Conservation (phyloP, 495 filamentous ascomycete species). For the Neurospora cerealis region DNA sequence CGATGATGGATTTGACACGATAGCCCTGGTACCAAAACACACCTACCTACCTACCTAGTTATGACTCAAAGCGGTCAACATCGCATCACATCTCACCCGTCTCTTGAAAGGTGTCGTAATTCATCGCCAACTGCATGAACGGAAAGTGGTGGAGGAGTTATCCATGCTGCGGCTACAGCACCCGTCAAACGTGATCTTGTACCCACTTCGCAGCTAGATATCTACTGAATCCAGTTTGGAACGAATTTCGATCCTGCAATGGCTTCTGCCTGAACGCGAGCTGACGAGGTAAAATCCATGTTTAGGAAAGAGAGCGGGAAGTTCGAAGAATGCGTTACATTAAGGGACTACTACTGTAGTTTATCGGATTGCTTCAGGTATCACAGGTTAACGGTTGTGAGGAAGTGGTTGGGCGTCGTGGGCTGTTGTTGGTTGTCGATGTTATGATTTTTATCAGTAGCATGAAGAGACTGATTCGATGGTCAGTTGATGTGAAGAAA, state of each 20-base stretch:
- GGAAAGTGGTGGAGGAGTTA: neutral
- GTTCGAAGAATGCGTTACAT: neutral
- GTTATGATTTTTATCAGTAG: neutral
- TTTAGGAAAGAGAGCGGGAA: neutral
- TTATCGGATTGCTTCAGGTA: no score
- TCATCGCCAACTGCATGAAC: neutral
- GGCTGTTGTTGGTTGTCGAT: neutral
- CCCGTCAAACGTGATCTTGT: neutral
- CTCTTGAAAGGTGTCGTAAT: no score
- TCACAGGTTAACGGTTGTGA: neutral
- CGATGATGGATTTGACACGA: no score
- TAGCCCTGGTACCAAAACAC: no score
- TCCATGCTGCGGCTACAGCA: neutral
- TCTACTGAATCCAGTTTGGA: neutral
- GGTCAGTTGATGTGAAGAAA: neutral
- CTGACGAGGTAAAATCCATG: no score
- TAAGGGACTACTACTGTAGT: neutral
- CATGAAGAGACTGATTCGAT: neutral
- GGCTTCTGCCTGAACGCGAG: no score
- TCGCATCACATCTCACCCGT: no score
- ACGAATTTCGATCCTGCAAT: neutral
- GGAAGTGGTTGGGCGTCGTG: neutral
- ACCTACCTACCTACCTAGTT: no score
- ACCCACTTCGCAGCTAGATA: neutral
- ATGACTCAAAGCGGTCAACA: no score